A percentile compares a stretch with the other conserved stretches of the same genome.
Evolutionary conservation across 176 grass and related monocot species (phyloP).

Genomic region (Elymus sibiricus): DNA sequence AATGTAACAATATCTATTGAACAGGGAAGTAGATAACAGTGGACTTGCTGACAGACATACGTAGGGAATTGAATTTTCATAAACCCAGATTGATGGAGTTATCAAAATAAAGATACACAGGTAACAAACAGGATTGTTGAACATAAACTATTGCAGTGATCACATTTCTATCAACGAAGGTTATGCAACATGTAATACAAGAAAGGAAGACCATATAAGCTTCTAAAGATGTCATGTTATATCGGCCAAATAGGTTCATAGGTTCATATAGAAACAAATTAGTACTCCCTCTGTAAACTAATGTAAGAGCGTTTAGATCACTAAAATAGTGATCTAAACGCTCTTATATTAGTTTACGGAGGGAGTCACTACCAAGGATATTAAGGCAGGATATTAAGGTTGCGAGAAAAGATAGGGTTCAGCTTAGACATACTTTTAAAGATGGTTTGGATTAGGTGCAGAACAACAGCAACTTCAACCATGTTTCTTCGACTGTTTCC

Average conservation of each 20-base stretch:
- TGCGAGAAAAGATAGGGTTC: background rate
- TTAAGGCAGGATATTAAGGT: background rate
- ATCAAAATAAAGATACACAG: background rate
- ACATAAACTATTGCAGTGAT: background rate
- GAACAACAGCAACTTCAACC: slow-evolving; percentile 69
- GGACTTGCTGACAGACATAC: background rate
- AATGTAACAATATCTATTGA: background rate
- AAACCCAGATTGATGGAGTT: background rate
- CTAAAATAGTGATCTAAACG: no score
- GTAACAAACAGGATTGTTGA: background rate
- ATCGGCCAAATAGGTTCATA: background rate
- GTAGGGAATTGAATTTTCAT: background rate
- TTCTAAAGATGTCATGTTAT: background rate
- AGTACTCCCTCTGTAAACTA: no score
- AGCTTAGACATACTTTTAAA: slow-evolving; percentile 57
- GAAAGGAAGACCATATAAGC: background rate
- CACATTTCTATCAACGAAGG: background rate
- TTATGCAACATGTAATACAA: background rate
- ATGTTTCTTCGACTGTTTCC: slow-evolving; percentile 55
- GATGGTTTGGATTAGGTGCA: slow-evolving; percentile 51
- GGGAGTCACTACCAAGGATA: no score
- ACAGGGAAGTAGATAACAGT: background rate
- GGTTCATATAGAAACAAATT: background rate
- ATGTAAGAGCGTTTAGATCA: no score
- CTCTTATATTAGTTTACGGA: no score